A percentile compares a stretch with the other conserved stretches of the same genome.
phyloP scores from a whole-genome alignment of 208 protist species.

The Trypanosoma platydactyli region DNA sequence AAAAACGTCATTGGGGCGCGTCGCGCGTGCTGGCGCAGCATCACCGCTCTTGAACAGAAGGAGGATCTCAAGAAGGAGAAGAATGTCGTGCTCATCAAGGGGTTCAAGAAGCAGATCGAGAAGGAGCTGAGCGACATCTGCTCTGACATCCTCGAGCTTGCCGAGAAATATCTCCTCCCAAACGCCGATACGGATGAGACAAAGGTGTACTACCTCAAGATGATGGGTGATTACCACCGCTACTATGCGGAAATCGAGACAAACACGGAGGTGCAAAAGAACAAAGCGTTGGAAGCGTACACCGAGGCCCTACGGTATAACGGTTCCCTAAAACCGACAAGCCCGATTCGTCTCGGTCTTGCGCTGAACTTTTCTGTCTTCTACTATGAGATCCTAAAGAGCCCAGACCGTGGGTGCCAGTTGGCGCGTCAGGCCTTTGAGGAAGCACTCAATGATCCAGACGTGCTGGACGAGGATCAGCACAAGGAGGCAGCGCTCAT shows the following conservation, averaged over 20 bases:
- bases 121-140: slow-evolving; percentile 97
- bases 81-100: slow-evolving; percentile 92
- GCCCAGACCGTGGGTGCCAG: slow-evolving; percentile 95
- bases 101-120: slow-evolving; percentile 97
- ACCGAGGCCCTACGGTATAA: slow-evolving; percentile 85
- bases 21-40: slow-evolving; percentile 98
- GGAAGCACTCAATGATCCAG: slow-evolving; percentile 95
- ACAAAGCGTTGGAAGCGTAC: slow-evolving; percentile 90
- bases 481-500: slow-evolving; percentile 99
- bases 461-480: slow-evolving; percentile 97
- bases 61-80: slow-evolving; percentile 90
- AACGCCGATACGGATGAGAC: slow-evolving; percentile 77
- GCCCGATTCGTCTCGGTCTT: slow-evolving; percentile 98
- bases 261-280: slow-evolving; percentile 82
- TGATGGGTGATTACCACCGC: slow-evolving; percentile 96
- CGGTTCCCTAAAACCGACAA: slow-evolving; percentile 83
- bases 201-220: slow-evolving; percentile 95
- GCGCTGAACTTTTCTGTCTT: slow-evolving; percentile 99
- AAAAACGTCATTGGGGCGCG: slow-evolving; percentile 99
- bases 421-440: slow-evolving; percentile 98
- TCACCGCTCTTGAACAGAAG: slow-evolving; percentile 97
- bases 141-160: slow-evolving; percentile 94
- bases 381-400: slow-evolving; percentile 99
- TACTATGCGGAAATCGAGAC: slow-evolving; percentile 96
- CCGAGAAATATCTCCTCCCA: slow-evolving; percentile 96